phyloP scores from a whole-genome alignment of 768 basidiomycete genomes.

The Serendipita vermifera region DNA sequence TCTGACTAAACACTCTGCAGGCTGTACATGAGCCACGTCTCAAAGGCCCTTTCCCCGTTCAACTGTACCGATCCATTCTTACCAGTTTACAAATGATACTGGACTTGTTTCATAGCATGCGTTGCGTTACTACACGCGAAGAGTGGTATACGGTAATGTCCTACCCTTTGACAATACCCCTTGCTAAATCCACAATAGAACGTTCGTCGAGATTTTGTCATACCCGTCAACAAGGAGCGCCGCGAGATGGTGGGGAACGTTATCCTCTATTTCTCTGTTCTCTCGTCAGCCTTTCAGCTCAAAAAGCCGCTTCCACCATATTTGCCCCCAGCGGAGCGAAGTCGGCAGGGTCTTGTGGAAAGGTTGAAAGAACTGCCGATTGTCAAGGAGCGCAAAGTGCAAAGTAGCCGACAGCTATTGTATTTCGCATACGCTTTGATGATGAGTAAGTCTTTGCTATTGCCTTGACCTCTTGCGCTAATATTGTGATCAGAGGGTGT shows the following conservation, averaged over 20 bases:
- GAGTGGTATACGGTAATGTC: slow-evolving; percentile 55
- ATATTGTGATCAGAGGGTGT: slow-evolving; percentile 42
- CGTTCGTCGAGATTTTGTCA: slow-evolving; percentile 74
- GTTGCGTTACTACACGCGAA: slow-evolving; percentile 90
- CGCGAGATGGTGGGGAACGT: slow-evolving; percentile 91
- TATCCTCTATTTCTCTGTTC: slow-evolving; percentile 72
- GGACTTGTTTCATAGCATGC: slow-evolving; percentile 87
- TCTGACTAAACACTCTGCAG: too few relatives aligned
- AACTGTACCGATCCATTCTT: slow-evolving; percentile 70
- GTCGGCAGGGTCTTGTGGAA: slow-evolving; percentile 65
- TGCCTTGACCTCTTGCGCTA: neutral
- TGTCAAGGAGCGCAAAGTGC: slow-evolving; percentile 69
- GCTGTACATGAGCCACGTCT: slow-evolving; percentile 87
- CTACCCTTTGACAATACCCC: neutral
- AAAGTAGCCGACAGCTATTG: slow-evolving; percentile 71
- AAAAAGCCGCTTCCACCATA: slow-evolving; percentile 95
- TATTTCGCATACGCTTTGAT: slow-evolving; percentile 91
- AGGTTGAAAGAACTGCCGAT: slow-evolving; percentile 78
- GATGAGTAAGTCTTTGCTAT: slow-evolving; percentile 48
- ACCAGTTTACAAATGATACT: slow-evolving; percentile 74
- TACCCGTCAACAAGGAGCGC: slow-evolving; percentile 79
- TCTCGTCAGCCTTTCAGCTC: slow-evolving; percentile 65
- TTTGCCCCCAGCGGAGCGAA: slow-evolving; percentile 81
- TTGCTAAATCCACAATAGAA: slow-evolving; percentile 42
- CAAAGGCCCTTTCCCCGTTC: slow-evolving; percentile 88